phyloP scores from a whole-genome alignment of 306 rosid species.

The Rubus parviflorus region DNA sequence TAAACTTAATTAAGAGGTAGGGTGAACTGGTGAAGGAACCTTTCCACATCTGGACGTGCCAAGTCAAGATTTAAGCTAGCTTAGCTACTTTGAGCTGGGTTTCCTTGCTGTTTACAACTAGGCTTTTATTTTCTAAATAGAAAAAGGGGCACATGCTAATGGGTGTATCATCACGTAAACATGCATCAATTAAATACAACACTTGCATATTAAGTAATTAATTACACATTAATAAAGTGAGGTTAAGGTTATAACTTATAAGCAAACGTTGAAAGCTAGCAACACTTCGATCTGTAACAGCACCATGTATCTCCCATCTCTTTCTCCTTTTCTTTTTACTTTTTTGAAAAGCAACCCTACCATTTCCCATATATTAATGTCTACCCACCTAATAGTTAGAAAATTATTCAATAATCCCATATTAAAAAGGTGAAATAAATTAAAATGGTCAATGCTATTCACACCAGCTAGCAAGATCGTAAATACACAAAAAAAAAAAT shows the following conservation, averaged over 20 bases:
- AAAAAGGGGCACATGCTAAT: background rate
- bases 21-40: background rate
- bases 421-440: background rate
- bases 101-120: conserved; percentile 6
- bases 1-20: background rate
- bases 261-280: background rate
- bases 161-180: background rate
- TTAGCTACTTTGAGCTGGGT: background rate
- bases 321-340: background rate
- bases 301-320: background rate
- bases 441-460: background rate
- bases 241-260: background rate
- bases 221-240: background rate
- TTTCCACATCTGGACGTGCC: background rate
- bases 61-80: background rate
- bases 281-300: background rate
- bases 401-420: background rate
- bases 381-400: background rate
- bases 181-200: background rate
- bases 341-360: background rate
- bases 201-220: background rate
- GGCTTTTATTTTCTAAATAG: background rate
- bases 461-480: no score
- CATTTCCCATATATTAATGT: background rate
- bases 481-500: no score